These are phyloP conservation scores for Annona squamosa DNA, from an alignment of 164 flowering plant species.

Conservation along the genomic window DNA sequence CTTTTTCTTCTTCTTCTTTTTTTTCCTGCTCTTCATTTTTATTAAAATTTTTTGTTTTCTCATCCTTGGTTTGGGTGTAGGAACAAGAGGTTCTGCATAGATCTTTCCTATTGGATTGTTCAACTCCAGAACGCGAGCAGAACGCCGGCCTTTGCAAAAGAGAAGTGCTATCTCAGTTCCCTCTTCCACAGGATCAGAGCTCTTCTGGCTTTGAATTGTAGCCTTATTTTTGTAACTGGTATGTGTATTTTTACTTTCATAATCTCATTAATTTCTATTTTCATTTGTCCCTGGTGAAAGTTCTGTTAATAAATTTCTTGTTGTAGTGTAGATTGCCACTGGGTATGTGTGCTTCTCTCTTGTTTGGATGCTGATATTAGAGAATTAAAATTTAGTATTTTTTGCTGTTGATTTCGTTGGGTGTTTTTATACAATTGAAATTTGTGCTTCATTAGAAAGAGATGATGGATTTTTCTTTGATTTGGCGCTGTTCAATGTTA, in stretches of 20 bases:
- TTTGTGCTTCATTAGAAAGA: background rate
- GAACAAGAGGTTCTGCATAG: slow-evolving; percentile 91
- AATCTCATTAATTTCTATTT: background rate
- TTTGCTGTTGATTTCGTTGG: background rate
- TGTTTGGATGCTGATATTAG: background rate
- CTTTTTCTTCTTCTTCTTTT: background rate
- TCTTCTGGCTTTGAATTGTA: slow-evolving; percentile 84
- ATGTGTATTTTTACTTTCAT: background rate
- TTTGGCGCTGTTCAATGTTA: background rate
- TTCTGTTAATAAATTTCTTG: background rate
- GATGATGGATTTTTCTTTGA: background rate
- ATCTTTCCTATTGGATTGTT: slow-evolving; percentile 94
- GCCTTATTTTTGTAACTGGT: slow-evolving; percentile 82
- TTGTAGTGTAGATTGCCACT: background rate
- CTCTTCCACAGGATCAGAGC: slow-evolving; percentile 94
- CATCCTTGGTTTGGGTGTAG: slow-evolving; percentile 20
- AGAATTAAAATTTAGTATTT: background rate
- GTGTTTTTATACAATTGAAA: background rate
- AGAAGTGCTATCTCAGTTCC: slow-evolving; percentile 58
- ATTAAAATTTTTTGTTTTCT: background rate
- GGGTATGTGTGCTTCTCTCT: background rate
- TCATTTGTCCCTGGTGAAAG: background rate
- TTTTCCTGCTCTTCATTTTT: background rate
- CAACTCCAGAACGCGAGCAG: slow-evolving; percentile 64
- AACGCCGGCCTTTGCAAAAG: slow-evolving; percentile 34